A percentile compares a stretch with the other conserved stretches of the same genome.
Conservation (phyloP, 176 grass and related monocot genomes). For the Ampelocalamus luodianensis region DNA sequence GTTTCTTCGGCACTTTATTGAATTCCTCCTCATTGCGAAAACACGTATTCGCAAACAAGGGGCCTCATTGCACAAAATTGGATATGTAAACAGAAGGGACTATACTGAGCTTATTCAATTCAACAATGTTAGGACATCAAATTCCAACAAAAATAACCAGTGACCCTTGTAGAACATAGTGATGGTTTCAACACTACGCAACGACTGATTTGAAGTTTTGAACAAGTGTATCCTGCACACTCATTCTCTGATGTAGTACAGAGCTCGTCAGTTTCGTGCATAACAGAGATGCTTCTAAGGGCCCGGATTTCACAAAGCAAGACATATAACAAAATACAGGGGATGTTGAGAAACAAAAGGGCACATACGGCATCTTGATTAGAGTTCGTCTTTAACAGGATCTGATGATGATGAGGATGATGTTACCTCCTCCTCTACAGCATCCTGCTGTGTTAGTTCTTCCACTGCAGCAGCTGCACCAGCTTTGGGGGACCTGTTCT, state of each 20-base stretch:
- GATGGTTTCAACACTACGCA: background rate
- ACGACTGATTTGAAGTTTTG: background rate
- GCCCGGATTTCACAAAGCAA: constrained; percentile 5
- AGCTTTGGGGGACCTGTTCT: constrained; percentile 55
- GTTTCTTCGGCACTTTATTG: background rate
- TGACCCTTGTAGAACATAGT: background rate
- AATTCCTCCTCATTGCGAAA: background rate
- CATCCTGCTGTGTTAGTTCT: constrained; percentile 27
- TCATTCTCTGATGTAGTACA: background rate
- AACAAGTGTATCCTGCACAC: background rate
- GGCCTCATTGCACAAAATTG: background rate
- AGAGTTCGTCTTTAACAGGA: constrained; percentile 77
- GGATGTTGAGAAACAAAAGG: background rate
- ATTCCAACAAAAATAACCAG: background rate
- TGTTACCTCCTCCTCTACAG: constrained; percentile 30
- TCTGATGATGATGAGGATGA: constrained; percentile 15
- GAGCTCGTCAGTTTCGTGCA: background rate
- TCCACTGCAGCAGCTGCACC: constrained; percentile 17
- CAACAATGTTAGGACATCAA: background rate
- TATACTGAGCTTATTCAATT: constrained; percentile 29
- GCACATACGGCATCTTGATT: constrained; percentile 40
- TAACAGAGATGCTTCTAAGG: background rate
- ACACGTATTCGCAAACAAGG: background rate
- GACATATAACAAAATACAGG: background rate
- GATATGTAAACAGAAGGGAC: background rate